Base-by-base conservation (phyloP, 257 asterid genomes). In the Solanum neorickii region DNA sequence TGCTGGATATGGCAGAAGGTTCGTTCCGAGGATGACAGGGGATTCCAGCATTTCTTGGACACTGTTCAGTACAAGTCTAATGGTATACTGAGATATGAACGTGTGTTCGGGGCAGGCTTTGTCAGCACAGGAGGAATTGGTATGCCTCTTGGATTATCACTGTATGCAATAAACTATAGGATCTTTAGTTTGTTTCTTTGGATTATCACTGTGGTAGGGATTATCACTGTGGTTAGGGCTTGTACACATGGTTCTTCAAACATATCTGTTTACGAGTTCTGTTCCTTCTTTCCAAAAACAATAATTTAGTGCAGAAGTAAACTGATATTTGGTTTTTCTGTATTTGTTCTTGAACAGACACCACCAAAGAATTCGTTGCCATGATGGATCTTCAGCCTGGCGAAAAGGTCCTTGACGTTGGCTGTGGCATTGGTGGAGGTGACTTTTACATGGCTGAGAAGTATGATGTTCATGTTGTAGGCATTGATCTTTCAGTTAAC, bases 351-450 rank as follows among this genome's bases (percentile, higher is more conserved):
- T 87, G 92, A 65, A 84, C 96, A 97, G 99, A 96, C 3, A 96
- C 99, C 44, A 97, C 99, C n/a, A 92, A 76, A 84, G 99, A 97
- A 88, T 97, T 96, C 86, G 98, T 96, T 10, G 93, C 87, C 85
- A 91, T 89, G 88, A 89, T 97, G 89, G 93, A 95, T 89, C 99
- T 97, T 78, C 90, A 94, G 92, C 94, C 98, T 62, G 98, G 99
- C 27, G 98, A 97, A 88, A 97, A 94, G 77, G 98, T 97, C 70
- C 96, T 97, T 56, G 99, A 97, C 85, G 99, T 97, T 82, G 99
- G 99, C 31, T 97, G 99, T 91, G 99, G 99, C 21, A 97, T 97
- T 86, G 99, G 99, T 56, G 99, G 99, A 86, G 99, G 99, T 44
- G 99, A 97, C 88, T 95, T 96, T 88, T 97, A 92, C 93, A 96